Evolutionary conservation across 192 early-diverging fungal genomes (phyloP).

Genomic region (Lobosporangium transversale): DNA sequence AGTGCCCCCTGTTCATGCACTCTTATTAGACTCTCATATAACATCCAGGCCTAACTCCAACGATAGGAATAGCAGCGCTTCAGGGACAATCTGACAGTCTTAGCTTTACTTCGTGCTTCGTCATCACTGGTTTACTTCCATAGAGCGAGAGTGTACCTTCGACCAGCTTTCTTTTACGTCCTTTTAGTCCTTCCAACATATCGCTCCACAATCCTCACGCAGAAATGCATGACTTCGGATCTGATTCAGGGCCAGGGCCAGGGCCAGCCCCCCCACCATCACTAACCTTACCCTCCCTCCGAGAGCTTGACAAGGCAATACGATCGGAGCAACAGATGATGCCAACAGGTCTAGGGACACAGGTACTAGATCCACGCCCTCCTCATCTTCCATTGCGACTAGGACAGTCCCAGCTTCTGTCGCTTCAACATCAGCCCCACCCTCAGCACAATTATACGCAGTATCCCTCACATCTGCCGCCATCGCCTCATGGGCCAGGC

Average conservation of each 20-base stretch:
- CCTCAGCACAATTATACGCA: neutral
- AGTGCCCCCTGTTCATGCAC: no score
- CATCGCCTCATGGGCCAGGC: constrained; percentile 10
- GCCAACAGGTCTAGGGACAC: neutral
- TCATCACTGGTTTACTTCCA: no score
- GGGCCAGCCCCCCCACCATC: constrained; percentile 43
- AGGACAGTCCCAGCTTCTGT: constrained; percentile 1
- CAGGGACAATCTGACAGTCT: no score
- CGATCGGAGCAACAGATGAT: constrained; percentile 14
- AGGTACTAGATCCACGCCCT: no score
- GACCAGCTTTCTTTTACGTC: neutral
- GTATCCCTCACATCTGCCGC: neutral
- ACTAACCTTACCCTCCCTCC: constrained; percentile 28
- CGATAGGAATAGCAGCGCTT: no score
- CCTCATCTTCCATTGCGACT: neutral
- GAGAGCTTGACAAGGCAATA: constrained; percentile 33
- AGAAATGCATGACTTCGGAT: constrained; percentile 16
- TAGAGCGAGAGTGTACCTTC: no score
- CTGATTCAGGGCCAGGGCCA: constrained; percentile 19
- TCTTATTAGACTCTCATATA: no score
- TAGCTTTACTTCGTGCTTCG: no score
- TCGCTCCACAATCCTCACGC: constrained; percentile 13
- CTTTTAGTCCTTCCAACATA: constrained; percentile 10
- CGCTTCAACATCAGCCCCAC: neutral
- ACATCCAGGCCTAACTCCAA: no score